These are phyloP conservation scores for Umbelopsis sp. DNA, from an alignment of 192 early-diverging fungal species.

Conservation along the genomic window DNA sequence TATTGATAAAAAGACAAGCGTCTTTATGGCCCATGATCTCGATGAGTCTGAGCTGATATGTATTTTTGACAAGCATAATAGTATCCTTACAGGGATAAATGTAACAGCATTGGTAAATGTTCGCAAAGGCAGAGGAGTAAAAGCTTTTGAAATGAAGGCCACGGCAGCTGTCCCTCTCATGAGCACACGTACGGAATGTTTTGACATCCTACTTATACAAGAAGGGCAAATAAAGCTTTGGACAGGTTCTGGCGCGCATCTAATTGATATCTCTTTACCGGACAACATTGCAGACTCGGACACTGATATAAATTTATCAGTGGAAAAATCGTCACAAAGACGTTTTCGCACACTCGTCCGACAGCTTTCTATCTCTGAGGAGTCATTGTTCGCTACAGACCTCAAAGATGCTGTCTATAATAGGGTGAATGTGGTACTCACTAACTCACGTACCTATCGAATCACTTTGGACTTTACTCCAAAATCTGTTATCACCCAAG, in stretches of 20 bases:
- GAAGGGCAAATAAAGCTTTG: conserved; percentile 3
- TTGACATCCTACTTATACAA: not conserved
- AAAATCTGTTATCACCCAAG: not conserved
- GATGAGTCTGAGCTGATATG: conserved; percentile 4
- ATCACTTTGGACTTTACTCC: conserved; percentile 2
- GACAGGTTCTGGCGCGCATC: not conserved
- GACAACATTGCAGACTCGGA: not conserved
- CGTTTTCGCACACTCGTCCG: not conserved
- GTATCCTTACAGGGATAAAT: not conserved
- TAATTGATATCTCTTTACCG: conserved; percentile 7
- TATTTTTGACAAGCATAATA: conserved; percentile 4
- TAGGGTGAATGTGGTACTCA: not conserved
- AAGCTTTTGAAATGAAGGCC: conserved; percentile 3
- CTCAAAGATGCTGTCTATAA: not conserved
- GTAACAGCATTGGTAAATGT: conserved; percentile 7
- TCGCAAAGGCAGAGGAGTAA: conserved; percentile 4
- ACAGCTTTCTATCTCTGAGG: conserved; percentile 7
- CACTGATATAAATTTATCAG: not conserved
- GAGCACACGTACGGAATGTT: not conserved
- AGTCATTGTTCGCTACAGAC: not conserved
- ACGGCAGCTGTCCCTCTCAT: not conserved
- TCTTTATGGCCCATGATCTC: conserved; percentile 8
- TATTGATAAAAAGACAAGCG: not conserved
- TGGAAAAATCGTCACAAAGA: not conserved
- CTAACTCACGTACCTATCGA: conserved; percentile 1